Evolutionary conservation across 2,329 filamentous ascomycete genomes (phyloP).

Genomic region (Raffaelea arxii): DNA sequence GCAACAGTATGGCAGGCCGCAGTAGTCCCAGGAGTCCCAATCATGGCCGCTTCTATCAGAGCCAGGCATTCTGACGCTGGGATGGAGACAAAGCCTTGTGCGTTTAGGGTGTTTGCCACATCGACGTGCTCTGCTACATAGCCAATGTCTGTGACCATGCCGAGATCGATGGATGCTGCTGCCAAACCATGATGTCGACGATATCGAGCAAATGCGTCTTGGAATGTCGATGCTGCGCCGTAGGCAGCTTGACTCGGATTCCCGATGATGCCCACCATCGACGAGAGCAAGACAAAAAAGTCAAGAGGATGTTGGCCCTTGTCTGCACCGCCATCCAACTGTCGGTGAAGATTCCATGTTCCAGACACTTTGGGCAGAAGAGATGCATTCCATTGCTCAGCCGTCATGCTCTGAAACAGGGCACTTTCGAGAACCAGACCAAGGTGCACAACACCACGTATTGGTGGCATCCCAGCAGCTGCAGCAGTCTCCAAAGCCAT

Average conservation of each 20-base stretch:
- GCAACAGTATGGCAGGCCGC: no score
- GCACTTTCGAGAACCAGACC: conserved; percentile 39
- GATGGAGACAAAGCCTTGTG: conserved; percentile 11
- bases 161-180: conserved; percentile 38
- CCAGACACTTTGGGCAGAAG: no score
- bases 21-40: conserved; percentile 8
- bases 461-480: no score
- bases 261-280: conserved; percentile 21
- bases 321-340: conserved; percentile 22
- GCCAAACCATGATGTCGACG: conserved; percentile 24
- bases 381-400: no score
- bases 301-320: no score
- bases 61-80: no score
- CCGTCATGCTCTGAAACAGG: conserved; percentile 44
- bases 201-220: conserved; percentile 28
- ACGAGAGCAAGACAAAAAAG: conserved; percentile 45
- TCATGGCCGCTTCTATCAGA: no score
- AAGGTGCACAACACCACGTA: conserved; percentile 37
- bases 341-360: no score
- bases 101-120: conserved; percentile 20
- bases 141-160: conserved; percentile 38
- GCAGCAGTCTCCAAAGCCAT: no score
- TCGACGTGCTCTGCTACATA: conserved; percentile 36
- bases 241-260: conserved; percentile 24
- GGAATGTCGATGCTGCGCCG: conserved; percentile 29